Evolutionary conservation across 2,329 filamentous ascomycete genomes (phyloP), one percentile per base, ranked within the genome.

Genomic region (Zasmidium cellare): DNA sequence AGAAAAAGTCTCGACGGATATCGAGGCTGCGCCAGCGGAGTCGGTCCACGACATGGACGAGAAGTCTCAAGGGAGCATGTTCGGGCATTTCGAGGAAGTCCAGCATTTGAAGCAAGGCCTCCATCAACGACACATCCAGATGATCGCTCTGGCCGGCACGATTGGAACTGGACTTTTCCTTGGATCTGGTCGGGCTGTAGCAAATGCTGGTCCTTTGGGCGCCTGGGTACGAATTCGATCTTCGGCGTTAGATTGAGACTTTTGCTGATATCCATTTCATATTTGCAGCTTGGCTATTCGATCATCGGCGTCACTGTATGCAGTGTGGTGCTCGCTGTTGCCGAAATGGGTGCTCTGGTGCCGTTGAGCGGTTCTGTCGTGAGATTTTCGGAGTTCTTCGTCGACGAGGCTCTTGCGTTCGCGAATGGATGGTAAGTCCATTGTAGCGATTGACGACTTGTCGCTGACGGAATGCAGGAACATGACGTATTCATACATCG

Each of bases 151-250:
- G 19, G 73, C 73, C 2, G 73, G 74, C 25, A 73, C 71, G 3
- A 72, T 75, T 38, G 72, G 74, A 7, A 75, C 73, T 1, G 72
- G 74, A 49, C 67, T 75, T 1, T 75, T 76, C 28, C 65, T 75
- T 7, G 67, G 71, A 41, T 73, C 70, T n/a, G 73, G 73, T 1
- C 59, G 60, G 38, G 72, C 72, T 9, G 69, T 75, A 45, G 66
- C 67, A 1, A 63, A 63, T 31, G 66, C 68, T 16, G 74, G 74
- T 1, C 74, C 74, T 16, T 46, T 71, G 3, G 60, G 60, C 23
- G 60, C 60, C 2, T 58, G 55, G n/a, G n/a, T n/a, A n/a, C n/a
- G n/a, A n/a, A n/a, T n/a, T n/a, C n/a, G n/a, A n/a, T n/a, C n/a
- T n/a, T n/a, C n/a, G n/a, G n/a, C n/a, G n/a, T n/a, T n/a, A n/a